phyloP scores from a whole-genome alignment of 805 yeast genomes.

The Cyberlindnera bimundalis region DNA sequence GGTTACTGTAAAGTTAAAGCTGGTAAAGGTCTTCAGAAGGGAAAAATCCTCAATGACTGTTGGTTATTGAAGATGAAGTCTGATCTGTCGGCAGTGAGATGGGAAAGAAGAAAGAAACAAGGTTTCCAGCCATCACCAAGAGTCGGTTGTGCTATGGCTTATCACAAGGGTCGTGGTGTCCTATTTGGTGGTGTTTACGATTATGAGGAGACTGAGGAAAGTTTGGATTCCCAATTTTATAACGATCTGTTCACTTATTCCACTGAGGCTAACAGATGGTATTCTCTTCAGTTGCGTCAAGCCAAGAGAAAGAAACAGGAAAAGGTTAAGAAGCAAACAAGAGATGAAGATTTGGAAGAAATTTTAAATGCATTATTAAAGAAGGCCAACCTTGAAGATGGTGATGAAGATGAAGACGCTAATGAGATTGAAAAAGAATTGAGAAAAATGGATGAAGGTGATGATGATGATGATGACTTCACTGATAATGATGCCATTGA shows the following conservation, averaged over 20 bases:
- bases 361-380: conserved; percentile 70
- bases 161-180: conserved; percentile 88
- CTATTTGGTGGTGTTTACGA: conserved; percentile 96
- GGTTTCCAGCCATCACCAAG: conserved; percentile 90
- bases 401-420: conserved; percentile 37
- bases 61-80: conserved; percentile 88
- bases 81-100: conserved; percentile 67
- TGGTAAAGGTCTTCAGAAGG: conserved; percentile 82
- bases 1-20: conserved; percentile 95
- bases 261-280: conserved; percentile 87
- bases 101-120: conserved; percentile 88
- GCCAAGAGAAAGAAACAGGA: conserved; percentile 53
- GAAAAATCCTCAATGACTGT: conserved; percentile 80
- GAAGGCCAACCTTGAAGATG: conserved; percentile 60
- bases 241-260: conserved; percentile 81
- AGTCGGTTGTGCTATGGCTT: conserved; percentile 89
- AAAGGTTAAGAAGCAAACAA: conserved; percentile 40
- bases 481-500: neutral
- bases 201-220: conserved; percentile 92
- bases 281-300: conserved; percentile 60
- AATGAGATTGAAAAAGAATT: conserved; percentile 49
- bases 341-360: conserved; percentile 71
- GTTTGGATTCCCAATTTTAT: conserved; percentile 78
- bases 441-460: conserved; percentile 37
- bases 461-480: conserved; percentile 14